A percentile compares a stretch with the other conserved stretches of the same genome.
Evolutionary conservation across 2,329 filamentous ascomycete genomes (phyloP).

Genomic region (Akanthomyces lecanii): DNA sequence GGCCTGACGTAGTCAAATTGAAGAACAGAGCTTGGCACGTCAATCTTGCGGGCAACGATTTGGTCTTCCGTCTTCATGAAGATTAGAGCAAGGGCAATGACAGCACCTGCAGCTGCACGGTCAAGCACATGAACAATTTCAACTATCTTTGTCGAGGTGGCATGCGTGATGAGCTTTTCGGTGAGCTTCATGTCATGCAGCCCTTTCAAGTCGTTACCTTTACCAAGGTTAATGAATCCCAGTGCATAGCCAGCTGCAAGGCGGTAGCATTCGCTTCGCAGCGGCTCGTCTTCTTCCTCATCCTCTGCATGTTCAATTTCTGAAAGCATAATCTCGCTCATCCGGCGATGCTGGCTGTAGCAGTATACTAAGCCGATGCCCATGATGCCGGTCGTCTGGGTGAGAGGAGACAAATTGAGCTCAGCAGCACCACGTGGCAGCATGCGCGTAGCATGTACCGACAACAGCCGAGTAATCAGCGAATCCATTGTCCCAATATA

Average conservation of each 20-base stretch:
- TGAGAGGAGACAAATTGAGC: slow-evolving; percentile 85
- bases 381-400: slow-evolving; percentile 95
- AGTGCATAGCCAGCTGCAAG: slow-evolving; percentile 90
- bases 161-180: slow-evolving; percentile 79
- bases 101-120: slow-evolving; percentile 87
- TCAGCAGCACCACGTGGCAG: slow-evolving; percentile 88
- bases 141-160: slow-evolving; percentile 84
- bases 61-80: slow-evolving; percentile 96
- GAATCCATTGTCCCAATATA: slow-evolving; percentile 98
- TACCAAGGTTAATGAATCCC: slow-evolving; percentile 90
- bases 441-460: slow-evolving; percentile 94
- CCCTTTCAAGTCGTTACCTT: slow-evolving; percentile 81
- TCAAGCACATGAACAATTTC: slow-evolving; percentile 91
- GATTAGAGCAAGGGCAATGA: slow-evolving; percentile 83
- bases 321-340: slow-evolving; percentile 98
- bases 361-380: slow-evolving; percentile 93
- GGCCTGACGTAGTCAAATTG: slow-evolving; percentile 96
- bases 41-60: slow-evolving; percentile 82
- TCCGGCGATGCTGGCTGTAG: slow-evolving; percentile 91
- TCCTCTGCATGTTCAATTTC: slow-evolving; percentile 85
- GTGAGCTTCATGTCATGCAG: slow-evolving; percentile 91
- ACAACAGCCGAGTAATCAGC: slow-evolving; percentile 84
- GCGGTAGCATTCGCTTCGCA: slow-evolving; percentile 94
- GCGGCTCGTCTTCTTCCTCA: slow-evolving; percentile 75
- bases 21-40: slow-evolving; percentile 82